These are phyloP conservation scores for Pulchroboletus neoregius DNA, from an alignment of 1,284 basidiomycete species.

Conservation along the genomic window DNA sequence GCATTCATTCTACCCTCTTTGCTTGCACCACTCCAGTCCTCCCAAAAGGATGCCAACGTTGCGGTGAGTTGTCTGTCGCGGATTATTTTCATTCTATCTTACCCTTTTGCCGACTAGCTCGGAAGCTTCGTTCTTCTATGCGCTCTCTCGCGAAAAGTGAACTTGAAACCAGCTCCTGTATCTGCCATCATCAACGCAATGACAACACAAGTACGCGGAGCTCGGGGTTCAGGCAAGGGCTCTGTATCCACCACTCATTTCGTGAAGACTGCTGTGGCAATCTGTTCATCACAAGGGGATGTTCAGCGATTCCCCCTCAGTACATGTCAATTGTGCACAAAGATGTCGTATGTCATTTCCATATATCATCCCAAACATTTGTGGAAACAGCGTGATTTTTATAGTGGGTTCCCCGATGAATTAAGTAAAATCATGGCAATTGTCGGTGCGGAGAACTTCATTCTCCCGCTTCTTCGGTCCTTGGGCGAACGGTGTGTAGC, in stretches of 20 bases:
- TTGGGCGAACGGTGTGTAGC: conserved; percentile 43
- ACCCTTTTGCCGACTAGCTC: conserved; percentile 43
- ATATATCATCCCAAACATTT: background rate
- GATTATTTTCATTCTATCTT: background rate
- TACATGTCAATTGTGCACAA: conserved; percentile 16
- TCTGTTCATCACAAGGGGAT: conserved; percentile 28
- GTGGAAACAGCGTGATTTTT: background rate
- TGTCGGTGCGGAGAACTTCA: conserved; percentile 55
- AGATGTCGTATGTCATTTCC: conserved; percentile 30
- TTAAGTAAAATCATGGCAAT: conserved; percentile 42
- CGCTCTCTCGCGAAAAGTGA: conserved; percentile 60
- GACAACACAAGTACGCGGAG: conserved; percentile 42
- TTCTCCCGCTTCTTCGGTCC: conserved; percentile 49
- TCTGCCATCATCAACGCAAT: conserved; percentile 56
- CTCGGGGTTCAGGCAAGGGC: conserved; percentile 20
- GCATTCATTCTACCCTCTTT: conserved; percentile 61
- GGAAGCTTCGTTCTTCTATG: conserved; percentile 69
- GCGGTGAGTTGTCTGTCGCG: conserved; percentile 41
- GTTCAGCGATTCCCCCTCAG: conserved; percentile 16
- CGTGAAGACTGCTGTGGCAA: conserved; percentile 29
- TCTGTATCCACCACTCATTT: conserved; percentile 18
- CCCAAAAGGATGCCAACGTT: conserved; percentile 42
- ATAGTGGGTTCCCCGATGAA: conserved; percentile 50
- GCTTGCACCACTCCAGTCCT: conserved; percentile 51
- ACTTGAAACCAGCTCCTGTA: conserved; percentile 52